A percentile compares a stretch with the other conserved stretches of the same genome.
phyloP scores from a whole-genome alignment of 192 early-diverging fungal species.

The Backusella tuberculispora region DNA sequence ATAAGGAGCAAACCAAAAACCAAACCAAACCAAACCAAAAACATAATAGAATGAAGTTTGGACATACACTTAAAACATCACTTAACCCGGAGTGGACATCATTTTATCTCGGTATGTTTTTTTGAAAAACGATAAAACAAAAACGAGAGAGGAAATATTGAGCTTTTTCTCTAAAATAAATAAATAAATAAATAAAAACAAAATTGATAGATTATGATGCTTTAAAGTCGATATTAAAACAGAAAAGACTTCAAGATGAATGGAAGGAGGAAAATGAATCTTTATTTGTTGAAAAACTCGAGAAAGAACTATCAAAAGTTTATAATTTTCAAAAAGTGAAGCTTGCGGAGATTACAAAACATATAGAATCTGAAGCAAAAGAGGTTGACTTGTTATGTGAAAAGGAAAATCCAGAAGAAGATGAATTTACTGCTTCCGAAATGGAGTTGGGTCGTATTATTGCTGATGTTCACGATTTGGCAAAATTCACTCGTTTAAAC shows the following conservation, averaged over 20 bases:
- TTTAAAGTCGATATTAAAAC: constrained; percentile 85
- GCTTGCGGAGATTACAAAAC: constrained; percentile 70
- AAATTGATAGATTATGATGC: constrained; percentile 65
- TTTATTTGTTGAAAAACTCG: constrained; percentile 83
- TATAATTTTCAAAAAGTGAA: constrained; percentile 77
- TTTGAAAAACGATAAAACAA: background rate
- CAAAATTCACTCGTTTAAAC: constrained; percentile 82
- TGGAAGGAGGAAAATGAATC: constrained; percentile 88
- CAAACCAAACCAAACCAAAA: no score
- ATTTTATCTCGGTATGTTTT: constrained; percentile 65
- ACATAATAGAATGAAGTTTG: constrained; percentile 81
- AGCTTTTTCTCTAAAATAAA: no score
- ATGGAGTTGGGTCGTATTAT: constrained; percentile 75
- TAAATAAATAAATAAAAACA: no score
- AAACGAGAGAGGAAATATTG: background rate
- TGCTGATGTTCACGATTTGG: constrained; percentile 80
- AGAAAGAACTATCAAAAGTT: constrained; percentile 93
- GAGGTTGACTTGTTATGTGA: constrained; percentile 61
- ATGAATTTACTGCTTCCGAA: constrained; percentile 68
- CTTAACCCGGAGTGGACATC: constrained; percentile 87
- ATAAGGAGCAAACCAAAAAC: no score
- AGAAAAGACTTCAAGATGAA: constrained; percentile 52
- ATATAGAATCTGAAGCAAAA: constrained; percentile 66
- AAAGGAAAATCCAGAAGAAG: constrained; percentile 49
- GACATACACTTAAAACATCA: constrained; percentile 77